Base-by-base conservation (phyloP, 768 basidiomycete genomes). In the Russula dissimulans region DNA sequence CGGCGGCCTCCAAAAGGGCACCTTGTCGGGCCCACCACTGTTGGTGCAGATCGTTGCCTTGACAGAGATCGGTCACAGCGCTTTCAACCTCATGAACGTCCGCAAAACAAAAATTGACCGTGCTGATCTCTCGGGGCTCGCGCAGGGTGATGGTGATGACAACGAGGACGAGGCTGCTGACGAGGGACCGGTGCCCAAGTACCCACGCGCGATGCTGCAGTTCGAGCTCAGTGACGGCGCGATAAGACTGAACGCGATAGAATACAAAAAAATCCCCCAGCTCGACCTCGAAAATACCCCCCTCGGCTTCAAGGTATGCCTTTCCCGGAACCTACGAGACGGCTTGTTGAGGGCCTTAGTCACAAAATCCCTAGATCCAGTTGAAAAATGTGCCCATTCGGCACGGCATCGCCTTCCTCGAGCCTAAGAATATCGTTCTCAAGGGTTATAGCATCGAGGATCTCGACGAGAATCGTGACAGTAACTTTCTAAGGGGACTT, bases 11-110 rank as follows among this genome's bases (percentile, higher is more conserved):
- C 70, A 73, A 29, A 76, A 78, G 18, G 67, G 70, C 10, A 74
- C 75, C 0, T 63, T 76, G 14, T 66, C 67, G 1, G 77, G 78
- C 6, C 62, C 75, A 6, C 82, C 86, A 1, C 72, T 89, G 36
- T 81, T 91, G 41, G 86, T 94, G 10, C 87, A 97, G 67, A 79
- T 97, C 31, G 72, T 76, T 17, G 77, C 81, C 14, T 80, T 95
- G n/a, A 89, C 83, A 17, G 95, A 97, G 57, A 85, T 97, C 22
- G 90, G 86, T 0, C 74, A 81, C 46, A 92, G 92, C 65, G 95
- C 94, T 0, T 89, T 91, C 67, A 83, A 77, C 54, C 77, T 97
- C 17, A 79, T 86, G 61, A 88, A 88, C 65, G 79, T 81, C 26
- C 79, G 87, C 22, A 77, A 82, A 55, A 81, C 83, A 12, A 76